Percentiles rank a stretch among this genome's conserved stretches.
Evolutionary conservation across 192 early-diverging fungal genomes (phyloP).

Genomic region (Backusella psychrophila): DNA sequence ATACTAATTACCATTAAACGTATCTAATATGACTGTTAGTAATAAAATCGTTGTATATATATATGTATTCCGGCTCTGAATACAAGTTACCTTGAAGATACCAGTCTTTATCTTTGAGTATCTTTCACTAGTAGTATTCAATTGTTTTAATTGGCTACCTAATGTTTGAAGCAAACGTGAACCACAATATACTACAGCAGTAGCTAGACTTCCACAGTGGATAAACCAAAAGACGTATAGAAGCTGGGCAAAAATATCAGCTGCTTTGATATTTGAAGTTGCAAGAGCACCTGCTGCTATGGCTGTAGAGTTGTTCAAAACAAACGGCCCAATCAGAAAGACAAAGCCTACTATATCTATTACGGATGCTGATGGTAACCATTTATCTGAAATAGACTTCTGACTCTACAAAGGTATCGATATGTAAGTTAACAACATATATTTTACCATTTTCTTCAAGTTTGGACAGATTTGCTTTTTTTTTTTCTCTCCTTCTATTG

Average conservation of each 20-base stretch:
- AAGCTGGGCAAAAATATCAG: conserved; percentile 11
- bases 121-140: conserved; percentile 16
- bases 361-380: conserved; percentile 19
- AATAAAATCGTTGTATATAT: too few species aligned
- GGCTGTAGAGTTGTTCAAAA: conserved; percentile 18
- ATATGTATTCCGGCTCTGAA: too few species aligned
- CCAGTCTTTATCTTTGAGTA: conserved; percentile 18
- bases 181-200: conserved; percentile 18
- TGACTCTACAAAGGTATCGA: conserved; percentile 18
- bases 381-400: conserved; percentile 12
- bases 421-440: not conserved
- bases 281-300: conserved; percentile 18
- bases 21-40: not conserved
- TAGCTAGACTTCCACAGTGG: conserved; percentile 6
- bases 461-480: too few species aligned
- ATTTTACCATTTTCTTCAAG: too few species aligned
- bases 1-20: conserved; percentile 12
- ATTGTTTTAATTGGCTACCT: conserved; percentile 8
- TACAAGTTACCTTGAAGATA: conserved; percentile 12
- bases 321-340: conserved; percentile 14
- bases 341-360: conserved; percentile 21
- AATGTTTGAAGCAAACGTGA: conserved; percentile 13
- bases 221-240: conserved; percentile 31
- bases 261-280: not conserved
- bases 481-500: too few species aligned